phyloP scores from a whole-genome alignment of 108 stramenopile genomes.

The Hondaea fermentalgiana region DNA sequence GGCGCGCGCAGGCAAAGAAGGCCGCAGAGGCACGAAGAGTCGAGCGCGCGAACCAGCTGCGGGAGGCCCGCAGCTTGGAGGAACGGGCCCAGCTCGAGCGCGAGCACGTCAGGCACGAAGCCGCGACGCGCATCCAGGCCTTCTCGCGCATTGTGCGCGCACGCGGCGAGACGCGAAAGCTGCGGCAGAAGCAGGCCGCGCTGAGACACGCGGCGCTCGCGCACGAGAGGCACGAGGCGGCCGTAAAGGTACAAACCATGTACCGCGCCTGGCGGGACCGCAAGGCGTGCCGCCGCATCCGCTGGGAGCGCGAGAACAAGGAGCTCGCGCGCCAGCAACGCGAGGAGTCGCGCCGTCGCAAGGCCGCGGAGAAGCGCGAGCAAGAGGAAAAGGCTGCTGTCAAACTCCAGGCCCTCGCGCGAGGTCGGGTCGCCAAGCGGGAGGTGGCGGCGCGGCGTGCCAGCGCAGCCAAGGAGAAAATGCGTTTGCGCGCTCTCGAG shows the following conservation, averaged over 20 bases:
- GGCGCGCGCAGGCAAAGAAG: not conserved
- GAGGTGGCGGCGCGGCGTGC: not conserved
- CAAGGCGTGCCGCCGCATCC: not conserved
- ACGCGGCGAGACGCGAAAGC: not conserved
- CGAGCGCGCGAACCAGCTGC: not conserved
- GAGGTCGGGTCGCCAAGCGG: not conserved
- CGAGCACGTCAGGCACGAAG: not conserved
- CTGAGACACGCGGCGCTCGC: not conserved
- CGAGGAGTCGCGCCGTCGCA: not conserved
- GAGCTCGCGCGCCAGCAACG: not conserved
- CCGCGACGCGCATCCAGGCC: not conserved
- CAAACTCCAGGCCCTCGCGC: not conserved
- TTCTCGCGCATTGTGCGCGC: not conserved
- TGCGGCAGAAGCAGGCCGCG: not conserved
- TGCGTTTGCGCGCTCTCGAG: not conserved
- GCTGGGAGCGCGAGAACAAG: not conserved
- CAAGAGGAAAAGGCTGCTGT: not conserved
- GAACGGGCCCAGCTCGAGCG: not conserved
- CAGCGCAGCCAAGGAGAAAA: not conserved
- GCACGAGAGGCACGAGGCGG: not conserved
- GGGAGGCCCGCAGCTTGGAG: not conserved
- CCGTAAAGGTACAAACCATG: not conserved
- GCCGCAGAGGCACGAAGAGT: not conserved
- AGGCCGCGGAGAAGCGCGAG: not conserved
- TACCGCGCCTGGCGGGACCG: not conserved